Percentiles rank a stretch among this genome's conserved stretches.
Evolutionary conservation across 169 alveolate species (phyloP).

Genomic region (Fabrea salina): DNA sequence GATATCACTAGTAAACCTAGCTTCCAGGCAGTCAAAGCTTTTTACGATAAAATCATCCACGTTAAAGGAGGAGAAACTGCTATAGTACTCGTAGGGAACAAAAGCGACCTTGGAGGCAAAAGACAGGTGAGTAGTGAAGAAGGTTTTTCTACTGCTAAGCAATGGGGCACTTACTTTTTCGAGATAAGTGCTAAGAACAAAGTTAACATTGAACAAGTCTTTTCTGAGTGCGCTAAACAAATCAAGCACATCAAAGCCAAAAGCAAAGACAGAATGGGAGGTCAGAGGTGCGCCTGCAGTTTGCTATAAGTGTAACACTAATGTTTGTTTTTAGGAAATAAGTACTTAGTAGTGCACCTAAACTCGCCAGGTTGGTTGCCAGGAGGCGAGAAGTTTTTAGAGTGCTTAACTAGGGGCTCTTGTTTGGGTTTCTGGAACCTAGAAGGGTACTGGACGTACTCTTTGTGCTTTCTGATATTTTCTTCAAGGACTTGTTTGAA

Average conservation of each 20-base stretch:
- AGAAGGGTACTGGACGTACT: not conserved
- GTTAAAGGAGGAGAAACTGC: not conserved
- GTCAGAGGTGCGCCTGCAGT: no score
- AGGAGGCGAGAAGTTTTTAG: not conserved
- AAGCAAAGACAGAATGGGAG: no score
- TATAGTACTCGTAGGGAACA: constrained; percentile 58
- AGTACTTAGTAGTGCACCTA: not conserved
- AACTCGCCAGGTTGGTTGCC: not conserved
- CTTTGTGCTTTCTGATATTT: not conserved
- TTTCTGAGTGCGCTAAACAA: constrained; percentile 31
- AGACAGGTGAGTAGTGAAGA: constrained; percentile 42
- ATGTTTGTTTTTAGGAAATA: not conserved
- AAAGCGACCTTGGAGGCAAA: constrained; percentile 49
- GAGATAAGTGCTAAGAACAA: constrained; percentile 45
- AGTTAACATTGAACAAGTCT: constrained; percentile 40
- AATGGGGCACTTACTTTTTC: constrained; percentile 26
- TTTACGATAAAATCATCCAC: constrained; percentile 48
- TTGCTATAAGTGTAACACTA: no score
- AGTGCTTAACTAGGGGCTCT: not conserved
- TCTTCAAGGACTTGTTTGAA: not conserved
- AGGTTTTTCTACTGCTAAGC: constrained; percentile 38
- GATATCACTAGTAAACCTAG: constrained; percentile 51
- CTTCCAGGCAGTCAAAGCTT: constrained; percentile 55
- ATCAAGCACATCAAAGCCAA: no score
- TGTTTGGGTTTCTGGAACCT: not conserved